These are phyloP conservation scores for Notholithocarpus densiflorus DNA, from an alignment of 306 rosid species.

Conservation along the genomic window DNA sequence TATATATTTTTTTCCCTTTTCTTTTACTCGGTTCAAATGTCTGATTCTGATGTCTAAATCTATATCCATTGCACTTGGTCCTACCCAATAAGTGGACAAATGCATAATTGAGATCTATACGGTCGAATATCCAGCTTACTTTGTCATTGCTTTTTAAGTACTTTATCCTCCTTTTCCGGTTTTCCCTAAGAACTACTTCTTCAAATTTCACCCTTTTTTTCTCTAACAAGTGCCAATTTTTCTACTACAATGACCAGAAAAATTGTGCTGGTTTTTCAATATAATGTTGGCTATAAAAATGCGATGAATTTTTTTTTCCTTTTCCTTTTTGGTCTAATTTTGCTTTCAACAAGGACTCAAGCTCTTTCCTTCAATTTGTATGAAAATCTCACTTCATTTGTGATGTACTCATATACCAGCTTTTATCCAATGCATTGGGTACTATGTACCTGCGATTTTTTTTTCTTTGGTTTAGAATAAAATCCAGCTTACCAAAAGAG, in stretches of 20 bases:
- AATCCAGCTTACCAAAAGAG: too few species aligned
- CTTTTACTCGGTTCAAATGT: too few species aligned
- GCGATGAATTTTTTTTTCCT: too few species aligned
- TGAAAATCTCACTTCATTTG: too few species aligned
- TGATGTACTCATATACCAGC: too few species aligned
- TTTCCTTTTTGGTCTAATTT: too few species aligned
- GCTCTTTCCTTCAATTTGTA: too few species aligned
- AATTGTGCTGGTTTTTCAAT: neutral
- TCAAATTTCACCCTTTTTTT: neutral
- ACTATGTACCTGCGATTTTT: too few species aligned
- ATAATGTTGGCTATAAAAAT: neutral
- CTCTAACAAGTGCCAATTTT: neutral
- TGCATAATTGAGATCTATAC: neutral
- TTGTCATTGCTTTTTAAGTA: neutral
- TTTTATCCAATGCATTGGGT: too few species aligned
- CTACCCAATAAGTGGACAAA: neutral
- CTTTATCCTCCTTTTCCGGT: neutral
- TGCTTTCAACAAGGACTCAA: too few species aligned
- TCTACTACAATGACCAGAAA: neutral
- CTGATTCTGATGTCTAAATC: neutral
- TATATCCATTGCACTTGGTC: neutral
- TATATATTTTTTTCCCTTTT: neutral
- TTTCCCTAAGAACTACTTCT: neutral
- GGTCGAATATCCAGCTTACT: neutral
- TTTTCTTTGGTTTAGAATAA: too few species aligned